Percentiles rank a stretch among this genome's conserved stretches.
phyloP scores from a whole-genome alignment of 768 basidiomycete species.

The Hemileccinum impolitum region DNA sequence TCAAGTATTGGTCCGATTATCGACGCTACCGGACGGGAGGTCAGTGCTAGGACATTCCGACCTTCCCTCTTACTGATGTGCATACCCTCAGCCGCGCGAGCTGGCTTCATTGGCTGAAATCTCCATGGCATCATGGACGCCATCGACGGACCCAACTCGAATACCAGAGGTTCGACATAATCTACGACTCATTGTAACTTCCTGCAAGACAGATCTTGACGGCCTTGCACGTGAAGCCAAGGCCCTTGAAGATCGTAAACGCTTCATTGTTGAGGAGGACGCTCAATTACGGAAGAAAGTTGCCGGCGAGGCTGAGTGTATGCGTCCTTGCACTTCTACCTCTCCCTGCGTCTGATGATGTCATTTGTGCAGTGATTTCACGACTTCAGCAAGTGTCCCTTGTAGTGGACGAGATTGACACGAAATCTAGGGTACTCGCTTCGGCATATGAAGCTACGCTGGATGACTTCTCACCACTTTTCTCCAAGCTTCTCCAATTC shows the following conservation, averaged over 20 bases:
- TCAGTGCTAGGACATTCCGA: conserved; percentile 37
- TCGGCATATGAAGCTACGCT: conserved; percentile 69
- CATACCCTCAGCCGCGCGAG: conserved; percentile 65
- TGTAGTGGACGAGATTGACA: conserved; percentile 67
- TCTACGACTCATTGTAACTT: conserved; percentile 78
- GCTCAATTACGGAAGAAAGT: conserved; percentile 64
- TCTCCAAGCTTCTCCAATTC: conserved; percentile 74
- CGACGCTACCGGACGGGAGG: conserved; percentile 91
- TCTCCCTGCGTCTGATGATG: conserved; percentile 2
- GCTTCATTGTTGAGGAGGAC: conserved; percentile 69
- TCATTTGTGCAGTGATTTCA: conserved; percentile 55
- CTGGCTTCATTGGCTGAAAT: conserved; percentile 81
- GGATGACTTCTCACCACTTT: conserved; percentile 66
- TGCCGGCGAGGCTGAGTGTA: conserved; percentile 74
- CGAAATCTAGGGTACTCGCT: conserved; percentile 60
- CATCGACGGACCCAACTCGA: conserved; percentile 80
- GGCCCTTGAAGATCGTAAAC: conserved; percentile 74
- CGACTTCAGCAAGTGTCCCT: conserved; percentile 75
- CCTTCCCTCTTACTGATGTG: conserved; percentile 2
- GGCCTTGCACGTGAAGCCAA: conserved; percentile 89
- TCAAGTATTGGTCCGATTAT: conserved; percentile 82
- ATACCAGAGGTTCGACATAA: conserved; percentile 98
- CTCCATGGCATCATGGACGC: conserved; percentile 76
- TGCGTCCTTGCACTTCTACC: conserved; percentile 21
- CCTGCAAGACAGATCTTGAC: conserved; percentile 80